Conservation (phyloP, 2,329 filamentous ascomycete genomes). For the Metarhizium brunneum region DNA sequence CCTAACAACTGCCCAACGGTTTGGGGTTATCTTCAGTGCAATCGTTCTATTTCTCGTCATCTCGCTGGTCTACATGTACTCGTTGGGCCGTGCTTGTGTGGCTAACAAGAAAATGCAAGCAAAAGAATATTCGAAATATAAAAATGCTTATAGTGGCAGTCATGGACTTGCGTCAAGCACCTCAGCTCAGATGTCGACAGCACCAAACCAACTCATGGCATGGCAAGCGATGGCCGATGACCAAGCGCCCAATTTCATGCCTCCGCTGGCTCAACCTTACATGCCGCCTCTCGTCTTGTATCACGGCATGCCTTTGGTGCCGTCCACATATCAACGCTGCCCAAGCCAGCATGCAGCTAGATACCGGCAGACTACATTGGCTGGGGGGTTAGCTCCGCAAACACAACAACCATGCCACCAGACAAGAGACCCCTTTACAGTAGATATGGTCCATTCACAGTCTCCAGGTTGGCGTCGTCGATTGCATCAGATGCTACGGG, state of each 20-base stretch:
- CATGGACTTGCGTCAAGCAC: not conserved
- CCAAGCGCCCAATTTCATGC: not conserved
- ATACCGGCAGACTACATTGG: not conserved
- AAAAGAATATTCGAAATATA: not conserved
- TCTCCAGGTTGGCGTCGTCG: conserved; percentile 17
- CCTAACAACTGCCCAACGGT: conserved; percentile 25
- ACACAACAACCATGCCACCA: not conserved
- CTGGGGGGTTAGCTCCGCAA: not conserved
- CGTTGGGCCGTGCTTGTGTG: conserved; percentile 15
- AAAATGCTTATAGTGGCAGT: not conserved
- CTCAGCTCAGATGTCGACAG: not conserved
- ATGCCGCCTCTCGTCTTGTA: not conserved
- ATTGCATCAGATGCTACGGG: conserved; percentile 15
- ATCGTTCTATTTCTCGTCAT: conserved; percentile 19
- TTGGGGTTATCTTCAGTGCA: conserved; percentile 29
- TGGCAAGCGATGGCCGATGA: not conserved
- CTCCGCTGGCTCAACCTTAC: not conserved
- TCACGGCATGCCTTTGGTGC: not conserved
- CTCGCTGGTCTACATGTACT: conserved; percentile 24
- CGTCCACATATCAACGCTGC: not conserved
- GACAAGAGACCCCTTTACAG: not conserved
- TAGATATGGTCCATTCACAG: conserved; percentile 4
- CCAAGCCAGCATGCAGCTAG: not conserved
- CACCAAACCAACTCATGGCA: not conserved
- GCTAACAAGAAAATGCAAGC: not conserved